Base-by-base conservation (phyloP, 176 grass and related monocot species). In the Melocanna baccifera region DNA sequence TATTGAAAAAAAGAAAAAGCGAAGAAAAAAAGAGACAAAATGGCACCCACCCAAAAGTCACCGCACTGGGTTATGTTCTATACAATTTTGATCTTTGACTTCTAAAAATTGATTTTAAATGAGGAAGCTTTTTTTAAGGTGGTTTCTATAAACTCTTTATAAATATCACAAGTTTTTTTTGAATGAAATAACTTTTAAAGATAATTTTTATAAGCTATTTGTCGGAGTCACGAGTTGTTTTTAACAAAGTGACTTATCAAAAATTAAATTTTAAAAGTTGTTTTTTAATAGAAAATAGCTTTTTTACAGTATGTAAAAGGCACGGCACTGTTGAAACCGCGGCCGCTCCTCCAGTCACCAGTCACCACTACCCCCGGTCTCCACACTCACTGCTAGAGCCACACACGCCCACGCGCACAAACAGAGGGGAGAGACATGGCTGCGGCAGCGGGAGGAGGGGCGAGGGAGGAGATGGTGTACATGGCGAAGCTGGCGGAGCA, bases 401-500 rank as follows among this genome's bases (percentile, higher is more conserved):
- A 75, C 81, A 75, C 81, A 79, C 87, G 76, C 81, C 22, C 68
- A 10, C 46, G 5, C 52, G 9, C 65, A 63, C 82, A 37, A 11
- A 1, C 53, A 14, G 1, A 37, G 13, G 4, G 0, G 15, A 2
- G 10, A 20, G 78, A 81, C 19, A 85, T 73, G 91, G 81, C 79
- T 4, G 61, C 78, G 80, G 79, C 80, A 16, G 39, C 91, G 48
- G 87, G 83, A 48, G 84, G 78, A 12, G 84, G 73, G n/a, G 71
- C 75, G 69, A 64, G 87, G 75, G 96, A 95, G 61, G 87, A 93
- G 88, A 95, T 92, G 83, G 96, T 98, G 48, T 98, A 98, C 86
- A 69, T 98, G 89, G 96, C 96, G 2, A 98, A 98, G 89, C 91
- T 98, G 57, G 93, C 96, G 11, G 96, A 98, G 91, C 96, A 96